Conservation (phyloP, 2,329 filamentous ascomycete species). For the Dendrostoma leiphaemia region DNA sequence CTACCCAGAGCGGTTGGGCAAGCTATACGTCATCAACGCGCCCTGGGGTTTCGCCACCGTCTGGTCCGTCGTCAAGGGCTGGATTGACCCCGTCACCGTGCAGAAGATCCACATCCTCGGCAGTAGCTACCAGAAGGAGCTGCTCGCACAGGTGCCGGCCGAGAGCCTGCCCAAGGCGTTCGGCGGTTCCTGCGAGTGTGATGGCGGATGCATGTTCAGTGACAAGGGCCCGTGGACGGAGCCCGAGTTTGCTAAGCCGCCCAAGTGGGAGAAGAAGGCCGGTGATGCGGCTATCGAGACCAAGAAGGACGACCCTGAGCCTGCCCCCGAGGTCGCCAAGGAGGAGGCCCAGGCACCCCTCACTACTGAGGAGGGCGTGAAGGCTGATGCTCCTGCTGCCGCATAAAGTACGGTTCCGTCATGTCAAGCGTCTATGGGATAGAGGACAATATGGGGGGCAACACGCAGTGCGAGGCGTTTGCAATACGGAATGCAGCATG, state of each 20-base stretch:
- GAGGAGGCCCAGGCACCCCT: slow-evolving; percentile 25
- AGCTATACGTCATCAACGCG: slow-evolving; percentile 96
- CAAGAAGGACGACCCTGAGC: slow-evolving; percentile 33
- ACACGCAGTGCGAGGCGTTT: not conserved
- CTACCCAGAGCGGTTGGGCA: slow-evolving; percentile 95
- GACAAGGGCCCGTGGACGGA: slow-evolving; percentile 91
- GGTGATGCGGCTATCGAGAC: slow-evolving; percentile 27
- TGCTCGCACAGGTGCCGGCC: slow-evolving; percentile 78
- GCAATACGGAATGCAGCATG: not conserved
- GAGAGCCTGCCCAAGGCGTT: slow-evolving; percentile 89
- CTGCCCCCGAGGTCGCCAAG: slow-evolving; percentile 25
- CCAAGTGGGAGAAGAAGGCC: slow-evolving; percentile 59
- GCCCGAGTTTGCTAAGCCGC: slow-evolving; percentile 60
- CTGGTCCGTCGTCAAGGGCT: slow-evolving; percentile 85
- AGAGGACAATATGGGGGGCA: not conserved
- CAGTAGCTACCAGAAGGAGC: slow-evolving; percentile 74
- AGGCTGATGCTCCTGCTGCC: slow-evolving; percentile 33
- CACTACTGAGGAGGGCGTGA: slow-evolving; percentile 31
- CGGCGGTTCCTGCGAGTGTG: slow-evolving; percentile 80
- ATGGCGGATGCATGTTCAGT: slow-evolving; percentile 79
- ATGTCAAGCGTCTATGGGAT: not conserved
- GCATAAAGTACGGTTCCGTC: slow-evolving; percentile 29
- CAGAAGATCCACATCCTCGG: slow-evolving; percentile 94
- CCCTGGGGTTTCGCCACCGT: slow-evolving; percentile 91
- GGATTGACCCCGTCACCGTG: slow-evolving; percentile 95